Conservation (phyloP, 306 rosid genomes). For the Medicago lupulina region DNA sequence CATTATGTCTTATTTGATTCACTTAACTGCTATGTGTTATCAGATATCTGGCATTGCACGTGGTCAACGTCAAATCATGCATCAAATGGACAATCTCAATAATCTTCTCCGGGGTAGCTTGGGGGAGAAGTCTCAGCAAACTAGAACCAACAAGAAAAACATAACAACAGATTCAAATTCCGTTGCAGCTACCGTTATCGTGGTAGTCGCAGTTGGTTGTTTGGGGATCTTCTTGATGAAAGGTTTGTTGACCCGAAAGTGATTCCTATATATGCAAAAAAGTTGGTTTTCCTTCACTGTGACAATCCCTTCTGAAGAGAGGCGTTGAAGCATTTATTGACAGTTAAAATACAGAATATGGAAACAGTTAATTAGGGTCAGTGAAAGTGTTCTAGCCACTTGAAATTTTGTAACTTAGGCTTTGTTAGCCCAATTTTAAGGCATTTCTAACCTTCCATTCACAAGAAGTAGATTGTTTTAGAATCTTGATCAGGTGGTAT, state of each 20-base stretch:
- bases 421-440: constrained; percentile 29
- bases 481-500: constrained; percentile 31
- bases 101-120: constrained; percentile 64
- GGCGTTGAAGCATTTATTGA: constrained; percentile 51
- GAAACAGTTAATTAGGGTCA: constrained; percentile 41
- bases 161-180: constrained; percentile 45
- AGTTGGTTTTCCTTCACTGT: neutral
- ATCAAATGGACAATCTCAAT: constrained; percentile 78
- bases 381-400: constrained; percentile 41
- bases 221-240: constrained; percentile 72
- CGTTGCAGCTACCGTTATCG: constrained; percentile 48
- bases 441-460: constrained; percentile 30
- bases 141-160: constrained; percentile 61
- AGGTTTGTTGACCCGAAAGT: constrained; percentile 57
- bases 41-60: constrained; percentile 71
- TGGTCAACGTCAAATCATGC: constrained; percentile 85
- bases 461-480: constrained; percentile 21
- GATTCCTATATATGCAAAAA: constrained; percentile 40
- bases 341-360: constrained; percentile 41
- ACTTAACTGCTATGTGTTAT: constrained; percentile 24
- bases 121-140: constrained; percentile 57
- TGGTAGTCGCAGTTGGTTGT: constrained; percentile 66
- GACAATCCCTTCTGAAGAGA: constrained; percentile 57
- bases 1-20: constrained; percentile 23
- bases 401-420: constrained; percentile 49